Base-by-base conservation (phyloP, 176 grass and related monocot genomes). In the Cocos nucifera region DNA sequence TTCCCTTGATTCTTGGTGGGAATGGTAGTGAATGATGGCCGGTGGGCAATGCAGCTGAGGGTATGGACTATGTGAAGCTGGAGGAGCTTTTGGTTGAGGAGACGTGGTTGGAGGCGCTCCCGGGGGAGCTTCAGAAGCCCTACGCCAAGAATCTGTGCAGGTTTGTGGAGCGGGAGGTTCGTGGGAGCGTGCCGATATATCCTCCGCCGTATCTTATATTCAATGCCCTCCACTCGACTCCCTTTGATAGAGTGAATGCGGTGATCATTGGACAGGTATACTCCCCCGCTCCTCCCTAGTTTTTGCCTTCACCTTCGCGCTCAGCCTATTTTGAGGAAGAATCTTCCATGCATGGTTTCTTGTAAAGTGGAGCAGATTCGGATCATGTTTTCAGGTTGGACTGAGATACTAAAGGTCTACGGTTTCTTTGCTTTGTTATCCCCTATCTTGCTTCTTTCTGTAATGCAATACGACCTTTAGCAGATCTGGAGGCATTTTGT, bases 181-280 rank as follows among this genome's bases (percentile, higher is more conserved):
- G 77, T 50, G 87, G 84, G 28, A 71, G 53, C 24, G 70, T 82
- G 30, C 78, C 93, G 0, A 70, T 97, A 19, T 97, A 88, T 53
- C 93, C 93, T 57, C 84, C 93, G 26, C 76, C 72, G 2, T 77
- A 88, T 49, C 84, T 88, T 7, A 76, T 88, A 12, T 97, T 97
- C 73, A 86, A 97, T 76, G 93, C 87, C 26, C 84, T 97, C 22
- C 82, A 97, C 48, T 62, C 81, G 16, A 91, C 87, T 6, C 93
- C 93, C 8, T 91, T 91, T 66, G 59, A 97, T 63, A 53, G 71
- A 27, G 78, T 97, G 58, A 97, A 91, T 71, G 92, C 84, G 1
- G 87, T 97, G 60, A 91, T 97, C 69, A 91, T 97, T 55, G 92
- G 92, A 25, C 92, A 97, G 84, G 93, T 97, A 83, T 24, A 19